Evolutionary conservation across 805 yeast species (phyloP), one percentile per base, ranked within the genome.

Genomic region (Cyberlindnera mycetangii): DNA sequence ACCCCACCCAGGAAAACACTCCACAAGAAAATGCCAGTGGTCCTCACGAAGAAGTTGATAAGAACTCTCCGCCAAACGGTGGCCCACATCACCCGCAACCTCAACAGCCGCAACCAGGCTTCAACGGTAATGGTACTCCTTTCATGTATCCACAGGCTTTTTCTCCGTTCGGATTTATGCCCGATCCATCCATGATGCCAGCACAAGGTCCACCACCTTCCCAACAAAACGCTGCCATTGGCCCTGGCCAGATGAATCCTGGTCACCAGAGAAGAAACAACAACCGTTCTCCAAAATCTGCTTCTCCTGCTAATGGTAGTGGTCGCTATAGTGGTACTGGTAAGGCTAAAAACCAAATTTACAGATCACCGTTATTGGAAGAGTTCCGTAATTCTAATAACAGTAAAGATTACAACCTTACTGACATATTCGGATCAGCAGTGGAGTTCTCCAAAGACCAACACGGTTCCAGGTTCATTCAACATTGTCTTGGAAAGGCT

Each of bases 391-490:
- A 79, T 47, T 37, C 51, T 11, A 83, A 81, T 51, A 58, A 72
- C 28, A 74, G 72, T 45, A 83, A 78, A 38, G 79, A 80, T 49
- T 84, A 79, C 60, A 72, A 72, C 24, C 70, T 93, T 53, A 78
- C 74, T 47, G 95, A 87, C 59, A 81, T 92, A 28, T 78, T 80
- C 53, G 96, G 96, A 7, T 89, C 85, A 61, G 93, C 93, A 5
- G 74, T 85, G 48, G 98, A 92, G 64, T 92, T 93, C 56, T 80
- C 96, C 40, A 87, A 87, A 53, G 99, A 93, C 67, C 99, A 93
- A 67, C 95, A 89, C 62, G 99, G 99, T 3, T 90, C 98, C 5
- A 75, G 99, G 52, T 93, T 92, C 58, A 92, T 93, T 51, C 99
- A 93, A 67, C 96, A 90, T 25, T 40, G 44, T 20, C 17, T 40